Conservation (phyloP, 140 eudicot genomes). For the Oenanthe javanica region DNA sequence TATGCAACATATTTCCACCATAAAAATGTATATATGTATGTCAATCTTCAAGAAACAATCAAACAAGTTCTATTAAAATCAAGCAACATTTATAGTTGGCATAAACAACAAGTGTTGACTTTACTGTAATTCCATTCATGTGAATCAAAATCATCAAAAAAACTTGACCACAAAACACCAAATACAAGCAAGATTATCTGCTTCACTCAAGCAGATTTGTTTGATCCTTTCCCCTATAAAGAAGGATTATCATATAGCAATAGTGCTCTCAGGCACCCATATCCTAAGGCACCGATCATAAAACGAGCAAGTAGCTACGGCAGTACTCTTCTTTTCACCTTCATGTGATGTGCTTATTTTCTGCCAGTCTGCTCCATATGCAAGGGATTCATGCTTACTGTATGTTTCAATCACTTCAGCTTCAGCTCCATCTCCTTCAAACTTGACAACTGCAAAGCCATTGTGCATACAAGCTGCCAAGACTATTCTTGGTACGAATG, state of each 20-base stretch:
- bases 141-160: not conserved
- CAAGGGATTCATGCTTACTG: conserved; percentile 73
- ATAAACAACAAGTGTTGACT: not conserved
- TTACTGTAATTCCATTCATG: not conserved
- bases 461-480: conserved; percentile 90
- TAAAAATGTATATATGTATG: not conserved
- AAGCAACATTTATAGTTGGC: not conserved
- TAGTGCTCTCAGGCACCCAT: conserved; percentile 58
- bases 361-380: conserved; percentile 94
- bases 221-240: not conserved
- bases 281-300: conserved; percentile 70
- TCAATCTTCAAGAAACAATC: not conserved
- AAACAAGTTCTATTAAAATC: not conserved
- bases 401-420: conserved; percentile 61
- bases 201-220: not conserved
- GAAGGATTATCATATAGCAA: conserved; percentile 12
- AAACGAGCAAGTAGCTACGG: conserved; percentile 81
- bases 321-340: conserved; percentile 33
- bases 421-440: conserved; percentile 34
- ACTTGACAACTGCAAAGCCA: conserved; percentile 69
- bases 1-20: not conserved
- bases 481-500: conserved; percentile 35
- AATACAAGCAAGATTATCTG: not conserved
- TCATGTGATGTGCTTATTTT: conserved; percentile 27
- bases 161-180: not conserved